Percentiles rank a stretch among this genome's conserved stretches.
Evolutionary conservation across 169 alveolate species (phyloP).

Genomic region (Plasmodium adleri): DNA sequence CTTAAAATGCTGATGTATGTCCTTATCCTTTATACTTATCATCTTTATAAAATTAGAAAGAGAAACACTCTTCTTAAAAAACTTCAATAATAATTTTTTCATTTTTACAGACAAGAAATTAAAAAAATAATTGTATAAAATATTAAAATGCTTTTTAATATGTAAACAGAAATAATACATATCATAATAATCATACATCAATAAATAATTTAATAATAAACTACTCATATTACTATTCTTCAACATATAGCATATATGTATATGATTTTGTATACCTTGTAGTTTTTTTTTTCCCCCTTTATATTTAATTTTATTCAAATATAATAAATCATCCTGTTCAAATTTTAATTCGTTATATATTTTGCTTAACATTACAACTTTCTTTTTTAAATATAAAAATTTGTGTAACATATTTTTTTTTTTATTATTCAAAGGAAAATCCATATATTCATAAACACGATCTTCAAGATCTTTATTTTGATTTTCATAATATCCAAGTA

Average conservation of each 20-base stretch:
- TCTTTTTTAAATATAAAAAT: neutral
- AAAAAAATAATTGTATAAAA: constrained; percentile 34
- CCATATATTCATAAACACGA: neutral
- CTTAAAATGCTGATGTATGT: constrained; percentile 11
- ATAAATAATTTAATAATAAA: constrained; percentile 16
- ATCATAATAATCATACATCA: constrained; percentile 31
- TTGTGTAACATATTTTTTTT: neutral
- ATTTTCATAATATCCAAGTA: neutral
- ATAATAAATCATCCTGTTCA: neutral
- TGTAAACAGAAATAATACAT: constrained; percentile 18
- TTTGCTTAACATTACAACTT: neutral
- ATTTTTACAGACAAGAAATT: constrained; percentile 46
- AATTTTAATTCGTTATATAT: constrained; percentile 10
- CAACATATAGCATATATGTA: constrained; percentile 13
- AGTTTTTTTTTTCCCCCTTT: neutral
- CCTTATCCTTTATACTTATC: constrained; percentile 7
- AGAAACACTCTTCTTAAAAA: constrained; percentile 18
- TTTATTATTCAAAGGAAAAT: neutral
- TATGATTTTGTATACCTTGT: neutral
- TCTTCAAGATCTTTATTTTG: neutral
- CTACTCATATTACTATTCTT: constrained; percentile 25
- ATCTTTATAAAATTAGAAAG: neutral
- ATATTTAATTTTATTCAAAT: too few relatives aligned
- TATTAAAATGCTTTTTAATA: constrained; percentile 29
- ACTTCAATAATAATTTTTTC: constrained; percentile 34